Evolutionary conservation across 305 asterid genomes (phyloP).

Genomic region (Solanum hybrid): DNA sequence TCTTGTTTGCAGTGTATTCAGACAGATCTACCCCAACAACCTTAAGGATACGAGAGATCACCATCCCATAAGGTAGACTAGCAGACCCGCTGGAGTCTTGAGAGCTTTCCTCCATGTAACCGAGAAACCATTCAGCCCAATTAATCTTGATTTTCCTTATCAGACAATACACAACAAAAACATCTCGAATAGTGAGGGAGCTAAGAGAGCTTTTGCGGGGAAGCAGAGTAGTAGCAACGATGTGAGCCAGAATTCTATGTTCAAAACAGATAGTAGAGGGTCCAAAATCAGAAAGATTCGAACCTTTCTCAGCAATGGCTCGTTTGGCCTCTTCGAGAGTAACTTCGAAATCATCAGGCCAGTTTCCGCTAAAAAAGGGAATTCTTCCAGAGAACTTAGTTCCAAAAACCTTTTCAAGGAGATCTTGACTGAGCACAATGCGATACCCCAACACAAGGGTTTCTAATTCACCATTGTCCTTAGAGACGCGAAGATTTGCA

Average conservation of each 20-base stretch:
- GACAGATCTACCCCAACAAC: neutral
- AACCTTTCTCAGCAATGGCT: neutral
- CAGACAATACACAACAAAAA: neutral
- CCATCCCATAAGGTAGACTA: neutral
- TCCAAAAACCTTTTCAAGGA: neutral
- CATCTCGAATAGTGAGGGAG: neutral
- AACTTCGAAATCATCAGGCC: neutral
- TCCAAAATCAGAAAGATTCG: neutral
- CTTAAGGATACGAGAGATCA: neutral
- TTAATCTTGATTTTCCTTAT: neutral
- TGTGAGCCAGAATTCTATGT: neutral
- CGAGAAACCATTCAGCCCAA: neutral
- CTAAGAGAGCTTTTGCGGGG: neutral
- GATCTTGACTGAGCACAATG: neutral
- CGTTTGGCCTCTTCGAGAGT: neutral
- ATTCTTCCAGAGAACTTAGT: neutral
- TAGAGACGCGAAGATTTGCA: neutral
- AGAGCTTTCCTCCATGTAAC: neutral
- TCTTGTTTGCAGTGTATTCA: neutral
- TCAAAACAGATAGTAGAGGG: neutral
- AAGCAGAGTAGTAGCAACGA: neutral
- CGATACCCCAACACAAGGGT: neutral
- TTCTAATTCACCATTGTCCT: neutral
- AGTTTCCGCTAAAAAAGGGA: neutral
- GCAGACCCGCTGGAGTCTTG: neutral